These are phyloP conservation scores for Clarireedia hainanense DNA, from an alignment of 2,329 filamentous ascomycete genomes.

Conservation along the genomic window DNA sequence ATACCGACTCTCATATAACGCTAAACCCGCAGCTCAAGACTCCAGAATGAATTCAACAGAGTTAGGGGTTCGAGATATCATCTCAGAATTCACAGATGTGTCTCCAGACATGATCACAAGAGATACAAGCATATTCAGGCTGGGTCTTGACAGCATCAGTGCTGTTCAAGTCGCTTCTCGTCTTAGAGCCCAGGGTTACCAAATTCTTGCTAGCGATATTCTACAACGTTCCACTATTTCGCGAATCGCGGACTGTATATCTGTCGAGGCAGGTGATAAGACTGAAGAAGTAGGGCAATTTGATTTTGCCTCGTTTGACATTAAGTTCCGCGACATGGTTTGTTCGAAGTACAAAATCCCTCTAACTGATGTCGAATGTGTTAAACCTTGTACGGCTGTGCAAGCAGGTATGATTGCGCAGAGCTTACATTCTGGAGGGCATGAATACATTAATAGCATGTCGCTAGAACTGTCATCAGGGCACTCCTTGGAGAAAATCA, in stretches of 20 bases:
- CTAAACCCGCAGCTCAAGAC: neutral
- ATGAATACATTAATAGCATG: constrained; percentile 69
- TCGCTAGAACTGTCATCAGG: constrained; percentile 40
- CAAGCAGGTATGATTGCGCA: constrained; percentile 75
- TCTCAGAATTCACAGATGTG: constrained; percentile 47
- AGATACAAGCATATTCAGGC: constrained; percentile 69
- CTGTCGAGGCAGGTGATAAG: neutral
- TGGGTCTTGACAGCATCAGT: constrained; percentile 90
- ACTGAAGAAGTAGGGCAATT: constrained; percentile 24
- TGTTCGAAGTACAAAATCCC: constrained; percentile 18
- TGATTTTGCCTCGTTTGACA: constrained; percentile 45
- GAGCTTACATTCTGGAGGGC: constrained; percentile 58
- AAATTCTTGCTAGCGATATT: constrained; percentile 63
- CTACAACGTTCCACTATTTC: constrained; percentile 51
- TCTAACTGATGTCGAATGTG: constrained; percentile 38
- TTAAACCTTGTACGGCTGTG: constrained; percentile 71
- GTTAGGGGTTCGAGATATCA: constrained; percentile 34
- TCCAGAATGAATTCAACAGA: constrained; percentile 27
- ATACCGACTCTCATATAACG: neutral
- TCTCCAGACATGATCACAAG: constrained; percentile 43
- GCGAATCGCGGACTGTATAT: constrained; percentile 20
- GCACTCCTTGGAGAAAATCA: constrained; percentile 36
- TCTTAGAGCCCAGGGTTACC: constrained; percentile 51
- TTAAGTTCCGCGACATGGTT: constrained; percentile 30
- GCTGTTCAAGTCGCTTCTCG: constrained; percentile 67